Percentiles rank a stretch among this genome's conserved stretches.
phyloP scores from a whole-genome alignment of 2,329 filamentous ascomycete species.

The Xylaria sp. region DNA sequence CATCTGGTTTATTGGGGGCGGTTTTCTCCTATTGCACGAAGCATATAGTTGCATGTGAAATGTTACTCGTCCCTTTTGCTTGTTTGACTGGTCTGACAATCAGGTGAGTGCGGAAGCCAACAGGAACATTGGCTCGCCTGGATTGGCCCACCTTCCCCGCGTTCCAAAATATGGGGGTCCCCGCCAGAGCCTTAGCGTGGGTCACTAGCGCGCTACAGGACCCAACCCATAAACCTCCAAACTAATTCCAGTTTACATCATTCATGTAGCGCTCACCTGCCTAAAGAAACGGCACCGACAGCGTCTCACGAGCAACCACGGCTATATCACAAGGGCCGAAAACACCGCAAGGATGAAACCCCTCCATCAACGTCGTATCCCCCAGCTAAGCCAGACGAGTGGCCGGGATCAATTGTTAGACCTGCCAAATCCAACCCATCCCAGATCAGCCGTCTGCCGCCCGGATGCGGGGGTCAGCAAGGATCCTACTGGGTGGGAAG shows the following conservation, averaged over 20 bases:
- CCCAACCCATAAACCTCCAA: not conserved
- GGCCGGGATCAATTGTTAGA: constrained; percentile 19
- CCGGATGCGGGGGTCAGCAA: constrained; percentile 12
- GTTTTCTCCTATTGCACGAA: not conserved
- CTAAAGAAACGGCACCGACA: constrained; percentile 16
- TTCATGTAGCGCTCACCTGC: constrained; percentile 8
- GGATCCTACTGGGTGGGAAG: constrained; percentile 10
- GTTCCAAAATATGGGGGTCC: constrained; percentile 19
- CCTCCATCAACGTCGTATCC: constrained; percentile 9
- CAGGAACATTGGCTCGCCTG: no score
- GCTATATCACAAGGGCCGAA: constrained; percentile 34
- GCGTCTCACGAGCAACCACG: constrained; percentile 17
- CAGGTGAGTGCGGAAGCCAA: constrained; percentile 10
- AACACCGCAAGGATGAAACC: constrained; percentile 28
- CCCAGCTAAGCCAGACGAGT: constrained; percentile 10
- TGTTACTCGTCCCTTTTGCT: not conserved
- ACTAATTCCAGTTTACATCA: constrained; percentile 3
- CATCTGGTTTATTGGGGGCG: not conserved
- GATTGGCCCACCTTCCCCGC: constrained; percentile 19
- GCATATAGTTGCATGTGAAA: constrained; percentile 4
- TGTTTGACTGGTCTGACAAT: constrained; percentile 18
- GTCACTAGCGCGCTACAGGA: not conserved
- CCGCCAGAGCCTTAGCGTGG: constrained; percentile 2
- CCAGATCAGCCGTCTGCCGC: constrained; percentile 31
- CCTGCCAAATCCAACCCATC: constrained; percentile 32